Percentiles rank a stretch among this genome's conserved stretches.
Conservation (phyloP, 768 basidiomycete species). For the Pulveroboletus ravenelii region DNA sequence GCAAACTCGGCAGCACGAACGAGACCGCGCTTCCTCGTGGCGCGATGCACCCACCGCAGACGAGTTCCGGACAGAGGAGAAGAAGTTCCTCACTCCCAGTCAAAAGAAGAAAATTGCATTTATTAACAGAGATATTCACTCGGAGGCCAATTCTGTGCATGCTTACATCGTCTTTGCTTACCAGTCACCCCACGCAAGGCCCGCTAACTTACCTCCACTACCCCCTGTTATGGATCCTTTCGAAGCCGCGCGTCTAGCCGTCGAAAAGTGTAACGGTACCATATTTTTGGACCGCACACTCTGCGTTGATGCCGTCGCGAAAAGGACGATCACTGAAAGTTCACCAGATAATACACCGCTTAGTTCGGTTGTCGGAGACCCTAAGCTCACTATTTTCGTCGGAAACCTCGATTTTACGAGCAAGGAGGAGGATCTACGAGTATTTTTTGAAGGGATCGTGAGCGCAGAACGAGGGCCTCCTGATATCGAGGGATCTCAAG, state of each 20-base stretch:
- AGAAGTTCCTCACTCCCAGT: constrained; percentile 67
- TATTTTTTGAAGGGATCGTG: constrained; percentile 79
- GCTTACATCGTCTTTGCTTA: constrained; percentile 92
- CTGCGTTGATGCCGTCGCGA: constrained; percentile 68
- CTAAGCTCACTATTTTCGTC: constrained; percentile 82
- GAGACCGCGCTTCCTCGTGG: constrained; percentile 60
- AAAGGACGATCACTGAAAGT: constrained; percentile 20
- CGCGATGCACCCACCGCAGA: constrained; percentile 42
- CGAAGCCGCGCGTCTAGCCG: constrained; percentile 59
- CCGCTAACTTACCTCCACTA: constrained; percentile 49
- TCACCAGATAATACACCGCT: constrained; percentile 16
- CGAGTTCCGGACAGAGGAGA: constrained; percentile 44
- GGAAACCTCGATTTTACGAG: constrained; percentile 91
- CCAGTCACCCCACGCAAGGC: constrained; percentile 40
- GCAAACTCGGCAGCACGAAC: constrained; percentile 45
- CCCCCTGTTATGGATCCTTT: constrained; percentile 57
- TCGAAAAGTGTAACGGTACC: constrained; percentile 61
- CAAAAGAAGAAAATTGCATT: constrained; percentile 95
- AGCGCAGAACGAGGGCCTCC: constrained; percentile 62
- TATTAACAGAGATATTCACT: constrained; percentile 89
- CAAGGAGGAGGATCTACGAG: constrained; percentile 84
- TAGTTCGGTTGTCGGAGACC: constrained; percentile 45
- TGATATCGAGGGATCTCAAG: constrained; percentile 25
- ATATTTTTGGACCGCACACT: constrained; percentile 73
- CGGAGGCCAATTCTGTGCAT: constrained; percentile 68